phyloP scores from a whole-genome alignment of 768 basidiomycete genomes.

The Hemileccinum rubropunctum region DNA sequence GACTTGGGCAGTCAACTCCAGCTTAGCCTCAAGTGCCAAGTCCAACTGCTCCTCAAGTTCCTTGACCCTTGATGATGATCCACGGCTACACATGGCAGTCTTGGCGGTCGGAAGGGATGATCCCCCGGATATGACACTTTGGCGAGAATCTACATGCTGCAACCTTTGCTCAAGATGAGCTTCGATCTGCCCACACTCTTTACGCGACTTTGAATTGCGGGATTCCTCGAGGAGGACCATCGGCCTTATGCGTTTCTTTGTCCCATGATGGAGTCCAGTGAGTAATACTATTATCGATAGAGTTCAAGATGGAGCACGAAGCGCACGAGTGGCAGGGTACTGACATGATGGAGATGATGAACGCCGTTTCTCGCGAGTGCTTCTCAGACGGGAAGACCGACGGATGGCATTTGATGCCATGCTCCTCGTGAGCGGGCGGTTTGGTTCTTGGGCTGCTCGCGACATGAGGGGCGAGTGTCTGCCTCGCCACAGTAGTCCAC shows the following conservation, averaged over 20 bases:
- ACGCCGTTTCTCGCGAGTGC: neutral
- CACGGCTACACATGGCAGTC: conserved; percentile 33
- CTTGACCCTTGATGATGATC: conserved; percentile 34
- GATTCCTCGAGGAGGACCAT: neutral
- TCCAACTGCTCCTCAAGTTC: conserved; percentile 43
- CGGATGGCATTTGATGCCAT: conserved; percentile 15
- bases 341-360: conserved; percentile 11
- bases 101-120: neutral
- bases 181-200: conserved; percentile 11
- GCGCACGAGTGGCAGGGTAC: conserved; percentile 4
- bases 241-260: conserved; percentile 12
- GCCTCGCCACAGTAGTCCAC: neutral
- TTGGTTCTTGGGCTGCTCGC: conserved; percentile 5
- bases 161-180: neutral
- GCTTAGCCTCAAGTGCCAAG: conserved; percentile 39
- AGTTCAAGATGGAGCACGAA: conserved; percentile 1
- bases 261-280: neutral
- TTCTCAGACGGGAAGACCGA: conserved; percentile 24
- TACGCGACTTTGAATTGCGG: conserved; percentile 7
- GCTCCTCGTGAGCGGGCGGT: conserved; percentile 25
- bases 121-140: neutral
- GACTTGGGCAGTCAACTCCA: conserved; percentile 40
- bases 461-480: conserved; percentile 17
- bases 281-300: conserved; percentile 7
- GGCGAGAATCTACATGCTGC: conserved; percentile 2